Evolutionary conservation across 23 red algal genomes (phyloP).

Genomic region (Pyropia yezoensis): DNA sequence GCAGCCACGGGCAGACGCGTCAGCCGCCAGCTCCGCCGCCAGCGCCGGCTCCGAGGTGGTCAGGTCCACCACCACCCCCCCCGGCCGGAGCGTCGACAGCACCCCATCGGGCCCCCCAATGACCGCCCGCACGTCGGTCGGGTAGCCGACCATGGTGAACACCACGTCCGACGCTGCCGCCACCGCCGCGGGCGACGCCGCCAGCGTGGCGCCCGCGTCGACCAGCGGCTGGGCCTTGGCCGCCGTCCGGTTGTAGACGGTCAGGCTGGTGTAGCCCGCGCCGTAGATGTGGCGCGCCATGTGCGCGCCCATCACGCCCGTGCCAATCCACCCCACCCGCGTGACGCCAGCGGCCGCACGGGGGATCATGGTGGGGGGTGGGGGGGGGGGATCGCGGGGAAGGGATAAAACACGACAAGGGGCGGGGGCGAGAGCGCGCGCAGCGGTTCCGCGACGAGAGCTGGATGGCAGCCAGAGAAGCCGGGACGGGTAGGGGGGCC

Average conservation of each 20-base stretch:
- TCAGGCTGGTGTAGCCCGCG: slow-evolving; percentile 32
- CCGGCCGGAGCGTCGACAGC: slow-evolving; percentile 22
- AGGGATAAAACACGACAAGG: neutral
- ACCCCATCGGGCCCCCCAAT: slow-evolving; percentile 40
- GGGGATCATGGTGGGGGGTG: neutral
- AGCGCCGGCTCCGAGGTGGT: slow-evolving; percentile 74
- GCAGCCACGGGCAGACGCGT: slow-evolving; percentile 15
- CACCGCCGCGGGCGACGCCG: slow-evolving; percentile 20
- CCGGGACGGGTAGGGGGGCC: too few relatives aligned
- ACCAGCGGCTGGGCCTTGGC: slow-evolving; percentile 53
- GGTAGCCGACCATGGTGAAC: slow-evolving; percentile 86
- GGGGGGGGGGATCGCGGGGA: neutral
- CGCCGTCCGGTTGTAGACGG: slow-evolving; percentile 58
- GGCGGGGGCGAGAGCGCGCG: neutral
- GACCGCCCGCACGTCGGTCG: slow-evolving; percentile 60
- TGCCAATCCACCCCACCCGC: slow-evolving; percentile 72
- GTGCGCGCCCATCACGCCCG: slow-evolving; percentile 47
- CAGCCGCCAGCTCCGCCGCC: slow-evolving; percentile 46
- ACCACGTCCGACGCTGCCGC: slow-evolving; percentile 58
- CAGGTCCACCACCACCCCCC: slow-evolving; percentile 62
- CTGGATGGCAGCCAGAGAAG: too few relatives aligned
- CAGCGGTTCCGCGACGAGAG: neutral
- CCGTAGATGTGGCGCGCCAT: slow-evolving; percentile 44
- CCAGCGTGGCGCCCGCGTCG: slow-evolving; percentile 34
- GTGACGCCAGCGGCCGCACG: slow-evolving; percentile 18